Base-by-base conservation (phyloP, 2,329 filamentous ascomycete genomes). In the Trematosphaeria pertusa region DNA sequence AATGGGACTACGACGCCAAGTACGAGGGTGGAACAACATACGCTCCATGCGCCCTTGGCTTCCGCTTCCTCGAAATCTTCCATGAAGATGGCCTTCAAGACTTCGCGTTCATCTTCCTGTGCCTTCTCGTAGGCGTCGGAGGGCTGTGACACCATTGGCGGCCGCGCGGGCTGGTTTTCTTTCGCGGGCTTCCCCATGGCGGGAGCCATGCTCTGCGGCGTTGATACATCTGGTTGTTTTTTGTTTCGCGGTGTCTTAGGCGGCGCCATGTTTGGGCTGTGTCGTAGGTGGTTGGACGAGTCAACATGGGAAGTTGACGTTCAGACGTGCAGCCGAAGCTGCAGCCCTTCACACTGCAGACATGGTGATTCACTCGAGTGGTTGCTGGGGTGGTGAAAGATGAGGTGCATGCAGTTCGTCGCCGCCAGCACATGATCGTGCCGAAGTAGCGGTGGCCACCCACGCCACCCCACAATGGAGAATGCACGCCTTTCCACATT, bases 51-150 rank as follows among this genome's bases (percentile, higher is more conserved):
- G 58, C 84, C 81, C 48, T 82, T 82, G 39, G 83, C 82, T 63
- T 87, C 83, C 61, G 91, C 83, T 67, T 87, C 85, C 59, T 87
- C 80, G 65, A 91, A 97, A 66, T 97, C 92, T 49, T 96, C 90
- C 58, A 87, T 87, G 67, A 94, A 97, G 38, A 97, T 95, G 32
- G 93, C 89, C 62, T 88, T 82, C 48, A 97, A 79, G 34, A 86
- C 93, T 67, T 94, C 83, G 46, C 96, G 80, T 75, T 97, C 94
- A 67, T 96, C 89, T 63, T 88, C 81, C 74, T 97, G 94, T 24
- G 89, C 85, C 73, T 95, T 88, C 56, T 86, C 84, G 75, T 97
- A 96, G 48, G 58, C 59, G 65, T 91, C 78, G 48, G 81, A 80
- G 31, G 74, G 74, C 61, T 54, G 68, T 51, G 59, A 54, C 21